Evolutionary conservation across 2,329 filamentous ascomycete genomes (phyloP).

Genomic region (Teratosphaeriaceae sp.): DNA sequence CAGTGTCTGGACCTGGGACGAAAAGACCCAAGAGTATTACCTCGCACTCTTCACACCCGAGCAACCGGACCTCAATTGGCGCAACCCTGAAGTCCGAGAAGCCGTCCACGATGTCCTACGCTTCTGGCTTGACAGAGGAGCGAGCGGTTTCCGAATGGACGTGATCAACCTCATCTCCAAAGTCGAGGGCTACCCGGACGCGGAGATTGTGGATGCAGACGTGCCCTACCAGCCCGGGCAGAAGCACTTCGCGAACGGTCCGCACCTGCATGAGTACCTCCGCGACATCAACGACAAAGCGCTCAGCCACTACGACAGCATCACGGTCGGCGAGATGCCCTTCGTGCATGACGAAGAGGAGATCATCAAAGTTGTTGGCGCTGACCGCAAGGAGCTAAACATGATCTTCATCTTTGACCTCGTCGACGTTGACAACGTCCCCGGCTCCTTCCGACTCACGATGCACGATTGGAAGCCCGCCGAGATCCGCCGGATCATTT

Average conservation of each 20-base stretch:
- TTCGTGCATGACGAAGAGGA: conserved; percentile 40
- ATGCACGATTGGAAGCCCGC: conserved; percentile 33
- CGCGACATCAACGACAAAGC: conserved; percentile 47
- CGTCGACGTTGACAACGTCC: conserved; percentile 33
- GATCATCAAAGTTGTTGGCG: conserved; percentile 37
- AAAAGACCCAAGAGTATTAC: conserved; percentile 41
- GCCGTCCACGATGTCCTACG: conserved; percentile 42
- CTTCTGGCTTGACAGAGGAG: conserved; percentile 44
- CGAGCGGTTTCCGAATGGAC: conserved; percentile 43
- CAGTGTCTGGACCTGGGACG: conserved; percentile 41
- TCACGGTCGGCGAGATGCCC: conserved; percentile 58
- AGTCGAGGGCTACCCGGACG: conserved; percentile 36
- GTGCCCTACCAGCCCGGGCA: conserved; percentile 42
- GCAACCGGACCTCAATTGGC: conserved; percentile 45
- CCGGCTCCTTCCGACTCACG: conserved; percentile 29
- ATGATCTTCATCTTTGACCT: conserved; percentile 47
- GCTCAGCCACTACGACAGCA: conserved; percentile 50
- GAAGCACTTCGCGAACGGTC: conserved; percentile 51
- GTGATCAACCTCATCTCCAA: conserved; percentile 46
- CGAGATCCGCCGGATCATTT: conserved; percentile 23
- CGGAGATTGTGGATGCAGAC: conserved; percentile 33
- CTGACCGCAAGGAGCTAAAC: conserved; percentile 36
- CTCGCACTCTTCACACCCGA: conserved; percentile 41
- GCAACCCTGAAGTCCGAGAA: conserved; percentile 37
- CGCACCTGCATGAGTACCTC: conserved; percentile 52